Evolutionary conservation across 2,329 filamentous ascomycete species (phyloP).

Genomic region (Phaeosphaeria sp.): DNA sequence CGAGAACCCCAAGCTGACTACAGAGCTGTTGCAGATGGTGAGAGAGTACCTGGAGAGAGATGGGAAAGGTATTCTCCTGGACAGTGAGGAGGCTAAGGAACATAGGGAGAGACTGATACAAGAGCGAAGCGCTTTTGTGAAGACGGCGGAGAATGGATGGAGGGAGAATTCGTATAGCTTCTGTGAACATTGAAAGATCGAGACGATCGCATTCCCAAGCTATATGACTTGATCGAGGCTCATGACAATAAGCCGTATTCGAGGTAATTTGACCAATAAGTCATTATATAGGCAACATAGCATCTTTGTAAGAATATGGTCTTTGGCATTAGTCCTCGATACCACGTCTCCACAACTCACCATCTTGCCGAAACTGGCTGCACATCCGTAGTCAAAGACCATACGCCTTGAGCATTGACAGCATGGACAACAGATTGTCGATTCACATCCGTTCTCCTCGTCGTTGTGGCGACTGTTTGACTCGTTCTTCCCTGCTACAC

Average conservation of each 20-base stretch:
- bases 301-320: not conserved
- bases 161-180: conserved; percentile 12
- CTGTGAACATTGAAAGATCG: conserved; percentile 20
- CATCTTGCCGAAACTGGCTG: conserved; percentile 6
- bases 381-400: conserved; percentile 11
- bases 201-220: not conserved
- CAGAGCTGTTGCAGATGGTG: conserved; percentile 24
- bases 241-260: no score
- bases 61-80: conserved; percentile 18
- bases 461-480: conserved; percentile 3
- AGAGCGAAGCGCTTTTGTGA: conserved; percentile 10
- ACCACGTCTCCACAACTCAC: no score
- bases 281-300: no score
- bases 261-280: no score
- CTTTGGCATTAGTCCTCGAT: no score
- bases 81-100: conserved; percentile 20
- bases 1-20: conserved; percentile 9
- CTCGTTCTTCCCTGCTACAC: not conserved
- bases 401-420: conserved; percentile 9
- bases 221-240: not conserved
- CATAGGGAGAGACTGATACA: conserved; percentile 21
- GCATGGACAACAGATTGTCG: conserved; percentile 11
- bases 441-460: conserved; percentile 3
- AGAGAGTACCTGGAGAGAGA: conserved; percentile 8
- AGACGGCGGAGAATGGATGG: conserved; percentile 5